Conservation (phyloP, 345 rosid species). For the Ceriops decandra region DNA sequence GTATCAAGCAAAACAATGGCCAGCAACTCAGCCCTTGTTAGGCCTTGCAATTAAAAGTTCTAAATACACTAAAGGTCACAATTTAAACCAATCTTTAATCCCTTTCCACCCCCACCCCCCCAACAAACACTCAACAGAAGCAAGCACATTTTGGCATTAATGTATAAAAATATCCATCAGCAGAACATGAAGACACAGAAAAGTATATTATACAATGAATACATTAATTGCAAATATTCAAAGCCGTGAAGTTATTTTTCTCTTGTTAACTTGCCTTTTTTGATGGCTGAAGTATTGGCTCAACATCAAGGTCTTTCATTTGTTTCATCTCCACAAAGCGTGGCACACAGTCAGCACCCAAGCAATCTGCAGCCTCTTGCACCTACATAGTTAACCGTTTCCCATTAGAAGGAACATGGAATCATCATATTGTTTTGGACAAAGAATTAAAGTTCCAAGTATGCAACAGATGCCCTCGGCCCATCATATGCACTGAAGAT, state of each 20-base stretch:
- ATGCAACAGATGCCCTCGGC: neutral
- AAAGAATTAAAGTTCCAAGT: neutral
- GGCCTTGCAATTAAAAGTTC: neutral
- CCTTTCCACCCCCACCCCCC: no score
- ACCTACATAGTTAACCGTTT: conserved; percentile 39
- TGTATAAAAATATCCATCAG: no score
- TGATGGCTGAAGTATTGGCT: conserved; percentile 37
- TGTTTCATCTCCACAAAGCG: conserved; percentile 62
- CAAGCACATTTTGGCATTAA: no score
- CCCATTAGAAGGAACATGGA: neutral
- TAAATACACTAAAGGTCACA: no score
- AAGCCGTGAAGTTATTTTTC: neutral
- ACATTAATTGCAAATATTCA: neutral
- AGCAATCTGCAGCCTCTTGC: conserved; percentile 91
- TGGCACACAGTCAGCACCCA: conserved; percentile 81
- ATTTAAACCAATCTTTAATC: no score
- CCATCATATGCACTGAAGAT: neutral
- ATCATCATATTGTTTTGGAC: neutral
- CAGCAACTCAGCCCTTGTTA: no score
- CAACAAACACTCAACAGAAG: no score
- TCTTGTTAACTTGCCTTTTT: conserved; percentile 46
- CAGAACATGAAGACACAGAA: neutral
- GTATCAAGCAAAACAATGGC: neutral
- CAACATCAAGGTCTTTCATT: conserved; percentile 49
- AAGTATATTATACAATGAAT: neutral